phyloP scores from a whole-genome alignment of 108 stramenopile species.

The Nitzschia sp. region DNA sequence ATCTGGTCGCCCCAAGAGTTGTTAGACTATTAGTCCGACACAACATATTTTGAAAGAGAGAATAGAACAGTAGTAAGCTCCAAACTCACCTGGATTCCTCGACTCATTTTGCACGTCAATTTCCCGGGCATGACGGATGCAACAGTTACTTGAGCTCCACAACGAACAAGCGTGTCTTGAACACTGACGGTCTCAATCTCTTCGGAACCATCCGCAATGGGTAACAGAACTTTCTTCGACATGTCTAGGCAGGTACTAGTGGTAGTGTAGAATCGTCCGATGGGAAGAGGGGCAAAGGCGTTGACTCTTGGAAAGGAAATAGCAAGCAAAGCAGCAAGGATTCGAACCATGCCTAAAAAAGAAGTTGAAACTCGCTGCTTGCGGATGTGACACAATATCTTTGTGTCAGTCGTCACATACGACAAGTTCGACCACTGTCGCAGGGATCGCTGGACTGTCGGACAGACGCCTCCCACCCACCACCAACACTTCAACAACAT shows the following conservation, averaged over 20 bases:
- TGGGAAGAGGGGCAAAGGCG: conserved; percentile 4
- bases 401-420: too few relatives aligned
- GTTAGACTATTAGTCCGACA: not conserved
- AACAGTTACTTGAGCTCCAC: conserved; percentile 88
- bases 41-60: not conserved
- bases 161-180: conserved; percentile 88
- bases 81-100: conserved; percentile 66
- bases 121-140: conserved; percentile 87
- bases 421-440: too few relatives aligned
- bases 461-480: too few relatives aligned
- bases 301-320: conserved; percentile 5
- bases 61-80: not conserved
- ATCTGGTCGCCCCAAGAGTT: conserved; percentile 30
- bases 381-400: too few relatives aligned
- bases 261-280: not conserved
- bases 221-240: conserved; percentile 88
- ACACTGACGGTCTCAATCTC: conserved; percentile 97
- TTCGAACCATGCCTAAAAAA: conserved; percentile 1
- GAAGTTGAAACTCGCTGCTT: too few relatives aligned
- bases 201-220: conserved; percentile 93
- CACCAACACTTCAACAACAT: too few relatives aligned
- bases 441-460: too few relatives aligned
- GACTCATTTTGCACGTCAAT: conserved; percentile 82
- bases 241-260: conserved; percentile 16
- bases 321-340: conserved; percentile 13